Base-by-base conservation (phyloP, 169 alveolate species). In the Plasmodium fragile region DNA sequence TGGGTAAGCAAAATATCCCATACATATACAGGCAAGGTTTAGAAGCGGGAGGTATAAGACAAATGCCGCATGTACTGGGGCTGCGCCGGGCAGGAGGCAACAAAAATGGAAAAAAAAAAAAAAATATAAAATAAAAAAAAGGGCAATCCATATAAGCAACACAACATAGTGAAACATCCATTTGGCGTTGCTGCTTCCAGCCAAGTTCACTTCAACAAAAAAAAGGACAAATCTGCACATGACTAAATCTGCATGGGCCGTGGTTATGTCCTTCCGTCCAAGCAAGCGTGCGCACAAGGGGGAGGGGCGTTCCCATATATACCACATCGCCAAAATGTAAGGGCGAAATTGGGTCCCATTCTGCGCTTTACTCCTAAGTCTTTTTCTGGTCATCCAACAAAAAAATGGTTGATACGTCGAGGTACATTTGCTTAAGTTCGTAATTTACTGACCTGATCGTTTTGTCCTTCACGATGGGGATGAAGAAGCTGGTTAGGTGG, bases 381-480 rank as follows among this genome's bases (percentile, higher is more conserved):
- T 72, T 80, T 49, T 91, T 91, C 3, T 80, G 82, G 49, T 91
- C 70, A 22, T 91, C 94, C 71, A 91, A 16, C 28, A 91, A 81
- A 91, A 91, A 91, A 25, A 91, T 30, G 43, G 94, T 91, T 18
- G 92, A 80, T 91, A 91, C 81, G 80, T 91, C 92, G 30, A 91
- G 65, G 92, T 91, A 81, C 25, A 91, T 91, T 81, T 91, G 82
- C 65, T 81, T 91, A 7, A 34, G 34, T 49, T 91, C 94, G 55
- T 91, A 91, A 28, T 91, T 53, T 18, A 91, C 94, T 11, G 79
- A 69, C 39, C 94, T 79, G 80, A 91, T 91, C n/a, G 94, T 91
- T 81, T 81, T 91, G 69, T 91, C 94, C 65, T 91, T 91, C 52
- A 91, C 80, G 7, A 91, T 91, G 13, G 94, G 94, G 39, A 91